Conservation (phyloP, 2,329 filamentous ascomycete species). For the Clonostachys chloroleuca region DNA sequence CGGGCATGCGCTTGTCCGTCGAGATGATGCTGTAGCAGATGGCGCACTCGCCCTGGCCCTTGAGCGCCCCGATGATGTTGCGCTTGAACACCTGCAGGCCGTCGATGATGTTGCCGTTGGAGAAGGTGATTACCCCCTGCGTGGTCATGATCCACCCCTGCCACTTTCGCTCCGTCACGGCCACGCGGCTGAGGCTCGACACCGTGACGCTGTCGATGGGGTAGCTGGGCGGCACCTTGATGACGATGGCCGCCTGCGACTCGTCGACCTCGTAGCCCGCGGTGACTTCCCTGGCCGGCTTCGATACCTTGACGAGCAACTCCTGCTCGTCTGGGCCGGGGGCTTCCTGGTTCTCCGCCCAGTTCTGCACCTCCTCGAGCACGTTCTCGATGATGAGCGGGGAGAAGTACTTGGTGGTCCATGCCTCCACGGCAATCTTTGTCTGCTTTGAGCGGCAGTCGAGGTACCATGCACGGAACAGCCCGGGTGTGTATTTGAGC, state of each 20-base stretch:
- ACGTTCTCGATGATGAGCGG: slow-evolving; percentile 62
- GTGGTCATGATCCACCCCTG: slow-evolving; percentile 84
- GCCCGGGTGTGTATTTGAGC: slow-evolving; percentile 70
- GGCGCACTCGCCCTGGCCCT: slow-evolving; percentile 91
- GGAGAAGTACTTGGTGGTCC: slow-evolving; percentile 84
- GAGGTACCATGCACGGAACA: slow-evolving; percentile 83
- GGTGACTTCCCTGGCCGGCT: slow-evolving; percentile 68
- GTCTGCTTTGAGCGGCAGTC: slow-evolving; percentile 78
- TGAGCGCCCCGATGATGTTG: slow-evolving; percentile 83
- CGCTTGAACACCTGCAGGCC: slow-evolving; percentile 80
- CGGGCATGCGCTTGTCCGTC: slow-evolving; percentile 81
- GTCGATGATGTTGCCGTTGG: slow-evolving; percentile 83
- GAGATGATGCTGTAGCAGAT: slow-evolving; percentile 97
- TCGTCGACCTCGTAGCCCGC: slow-evolving; percentile 89
- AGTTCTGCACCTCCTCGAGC: slow-evolving; percentile 63
- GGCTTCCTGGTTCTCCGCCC: slow-evolving; percentile 52
- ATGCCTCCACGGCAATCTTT: slow-evolving; percentile 71
- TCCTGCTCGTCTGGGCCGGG: slow-evolving; percentile 46
- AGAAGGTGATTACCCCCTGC: slow-evolving; percentile 90
- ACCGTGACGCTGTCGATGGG: slow-evolving; percentile 78
- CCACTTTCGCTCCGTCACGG: slow-evolving; percentile 89
- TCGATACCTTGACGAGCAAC: slow-evolving; percentile 66
- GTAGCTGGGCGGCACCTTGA: slow-evolving; percentile 76
- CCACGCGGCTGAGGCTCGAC: slow-evolving; percentile 74
- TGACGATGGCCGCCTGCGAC: slow-evolving; percentile 74